Conservation (phyloP, 208 protist genomes). For the Hexamita inflata region DNA sequence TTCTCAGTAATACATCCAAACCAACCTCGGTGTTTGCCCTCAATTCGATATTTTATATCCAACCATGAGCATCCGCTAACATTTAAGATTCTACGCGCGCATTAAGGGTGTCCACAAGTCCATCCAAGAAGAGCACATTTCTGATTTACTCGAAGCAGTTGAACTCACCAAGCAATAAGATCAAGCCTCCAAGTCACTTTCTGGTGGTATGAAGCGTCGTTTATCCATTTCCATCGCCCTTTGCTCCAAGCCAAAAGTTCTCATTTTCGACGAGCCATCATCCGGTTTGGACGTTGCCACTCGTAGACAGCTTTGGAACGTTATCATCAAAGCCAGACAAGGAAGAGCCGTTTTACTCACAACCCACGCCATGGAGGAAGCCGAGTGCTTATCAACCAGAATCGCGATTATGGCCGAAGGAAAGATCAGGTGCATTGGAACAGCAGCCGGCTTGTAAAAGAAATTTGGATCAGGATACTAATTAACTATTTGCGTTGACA, state of each 20-base stretch:
- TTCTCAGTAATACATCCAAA: background rate
- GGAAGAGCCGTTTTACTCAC: conserved; percentile 24
- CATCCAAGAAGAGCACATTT: background rate
- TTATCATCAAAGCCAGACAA: background rate
- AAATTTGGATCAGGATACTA: too few species aligned
- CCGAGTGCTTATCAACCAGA: conserved; percentile 46
- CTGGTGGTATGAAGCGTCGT: conserved; percentile 57
- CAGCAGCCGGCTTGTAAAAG: conserved; percentile 26
- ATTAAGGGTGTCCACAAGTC: conserved; percentile 60
- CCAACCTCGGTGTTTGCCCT: conserved; percentile 70
- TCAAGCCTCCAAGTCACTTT: background rate
- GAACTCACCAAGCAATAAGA: background rate
- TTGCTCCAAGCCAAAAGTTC: conserved; percentile 49
- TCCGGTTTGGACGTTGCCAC: conserved; percentile 26
- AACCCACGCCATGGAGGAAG: conserved; percentile 53
- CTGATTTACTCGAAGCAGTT: conserved; percentile 16
- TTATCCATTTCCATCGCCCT: conserved; percentile 58
- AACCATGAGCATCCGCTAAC: conserved; percentile 69
- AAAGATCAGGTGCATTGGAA: conserved; percentile 42
- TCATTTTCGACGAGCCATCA: conserved; percentile 55
- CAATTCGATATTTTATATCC: conserved; percentile 74
- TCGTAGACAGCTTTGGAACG: conserved; percentile 20
- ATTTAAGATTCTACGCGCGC: conserved; percentile 65
- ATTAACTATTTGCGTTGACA: too few species aligned
- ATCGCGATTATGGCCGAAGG: conserved; percentile 58